These are phyloP conservation scores for Pseudogymnoascus sp. DNA, from an alignment of 2,329 filamentous ascomycete species.

Conservation along the genomic window DNA sequence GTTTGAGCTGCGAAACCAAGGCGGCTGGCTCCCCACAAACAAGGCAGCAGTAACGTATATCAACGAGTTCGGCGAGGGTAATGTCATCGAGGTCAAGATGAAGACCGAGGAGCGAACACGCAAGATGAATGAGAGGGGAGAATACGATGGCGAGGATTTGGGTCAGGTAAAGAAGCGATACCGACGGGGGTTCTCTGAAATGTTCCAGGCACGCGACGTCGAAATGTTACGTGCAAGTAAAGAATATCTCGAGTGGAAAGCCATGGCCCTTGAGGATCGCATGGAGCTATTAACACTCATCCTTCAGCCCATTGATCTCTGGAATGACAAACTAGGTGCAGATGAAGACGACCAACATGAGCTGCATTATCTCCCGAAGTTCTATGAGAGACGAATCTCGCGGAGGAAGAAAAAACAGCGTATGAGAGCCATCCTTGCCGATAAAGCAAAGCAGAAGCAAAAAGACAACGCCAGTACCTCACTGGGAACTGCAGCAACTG, in stretches of 20 bases:
- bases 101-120: conserved; percentile 3
- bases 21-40: background rate
- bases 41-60: background rate
- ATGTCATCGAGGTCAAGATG: background rate
- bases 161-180: conserved; percentile 6
- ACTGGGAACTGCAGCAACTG: background rate
- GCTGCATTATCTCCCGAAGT: background rate
- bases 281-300: background rate
- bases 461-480: background rate
- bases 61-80: background rate
- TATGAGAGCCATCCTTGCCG: background rate
- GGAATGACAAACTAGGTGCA: background rate
- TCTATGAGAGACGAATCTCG: background rate
- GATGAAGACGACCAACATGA: conserved; percentile 1
- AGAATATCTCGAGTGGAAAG: conserved; percentile 3
- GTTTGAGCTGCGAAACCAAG: background rate
- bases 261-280: conserved; percentile 7
- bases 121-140: background rate
- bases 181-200: background rate
- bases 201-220: background rate
- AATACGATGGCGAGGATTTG: conserved; percentile 5
- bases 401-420: background rate
- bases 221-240: conserved; percentile 10
- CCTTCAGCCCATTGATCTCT: conserved; percentile 1
- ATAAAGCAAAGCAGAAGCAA: background rate